These are phyloP conservation scores for Sonneratia alba DNA, from an alignment of 345 rosid species.

Conservation along the genomic window DNA sequence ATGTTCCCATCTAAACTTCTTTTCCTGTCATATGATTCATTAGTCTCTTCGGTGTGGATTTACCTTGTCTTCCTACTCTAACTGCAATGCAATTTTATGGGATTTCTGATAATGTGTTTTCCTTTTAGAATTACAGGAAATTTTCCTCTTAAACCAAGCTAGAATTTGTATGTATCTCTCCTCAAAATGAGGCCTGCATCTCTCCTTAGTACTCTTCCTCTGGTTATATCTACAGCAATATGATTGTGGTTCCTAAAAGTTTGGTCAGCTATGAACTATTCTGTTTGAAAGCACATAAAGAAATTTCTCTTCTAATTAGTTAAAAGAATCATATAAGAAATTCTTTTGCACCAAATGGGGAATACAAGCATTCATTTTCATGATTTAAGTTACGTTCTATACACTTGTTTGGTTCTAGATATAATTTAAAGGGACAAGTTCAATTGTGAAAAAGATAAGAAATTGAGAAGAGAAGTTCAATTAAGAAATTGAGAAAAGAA, in stretches of 20 bases:
- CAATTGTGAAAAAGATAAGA: neutral
- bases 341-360: neutral
- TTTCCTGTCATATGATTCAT: neutral
- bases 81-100: neutral
- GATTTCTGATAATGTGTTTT: neutral
- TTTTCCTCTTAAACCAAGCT: neutral
- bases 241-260: neutral
- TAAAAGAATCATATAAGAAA: neutral
- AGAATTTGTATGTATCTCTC: neutral
- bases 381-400: neutral
- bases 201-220: neutral
- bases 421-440: neutral
- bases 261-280: neutral
- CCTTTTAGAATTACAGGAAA: neutral
- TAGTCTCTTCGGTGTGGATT: neutral
- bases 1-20: neutral
- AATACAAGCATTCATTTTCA: neutral
- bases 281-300: neutral
- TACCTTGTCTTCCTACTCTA: neutral
- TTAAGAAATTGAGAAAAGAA: too few species aligned
- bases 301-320: neutral
- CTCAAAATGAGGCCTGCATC: neutral
- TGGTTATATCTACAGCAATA: neutral
- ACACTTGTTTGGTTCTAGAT: neutral
- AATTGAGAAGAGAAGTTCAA: neutral